phyloP scores from a whole-genome alignment of 139 green algal genomes.

The Gonium pectorale region DNA sequence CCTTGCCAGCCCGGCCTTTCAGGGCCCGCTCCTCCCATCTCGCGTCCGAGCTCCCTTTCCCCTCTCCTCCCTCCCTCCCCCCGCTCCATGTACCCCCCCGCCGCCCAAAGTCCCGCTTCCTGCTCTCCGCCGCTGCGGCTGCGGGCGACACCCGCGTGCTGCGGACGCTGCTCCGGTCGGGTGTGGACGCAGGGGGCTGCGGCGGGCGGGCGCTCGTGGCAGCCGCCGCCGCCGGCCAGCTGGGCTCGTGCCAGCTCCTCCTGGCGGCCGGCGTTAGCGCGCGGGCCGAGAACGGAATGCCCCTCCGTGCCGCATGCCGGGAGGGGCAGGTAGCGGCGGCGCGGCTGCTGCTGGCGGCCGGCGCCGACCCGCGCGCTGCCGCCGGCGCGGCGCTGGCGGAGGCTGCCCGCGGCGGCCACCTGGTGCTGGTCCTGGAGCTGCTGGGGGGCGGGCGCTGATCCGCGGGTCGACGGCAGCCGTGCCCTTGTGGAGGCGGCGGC shows the following conservation, averaged over 20 bases:
- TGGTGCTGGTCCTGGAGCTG: slow-evolving; percentile 29
- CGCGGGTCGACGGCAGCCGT: slow-evolving; percentile 5
- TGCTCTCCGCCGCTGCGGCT: slow-evolving; percentile 6
- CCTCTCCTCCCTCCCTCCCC: background rate
- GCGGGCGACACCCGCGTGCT: background rate
- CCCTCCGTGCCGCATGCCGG: slow-evolving; percentile 17
- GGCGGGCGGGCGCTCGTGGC: slow-evolving; percentile 33
- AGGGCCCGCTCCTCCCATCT: background rate
- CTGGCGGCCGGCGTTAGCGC: slow-evolving; percentile 9
- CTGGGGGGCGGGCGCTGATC: slow-evolving; percentile 15
- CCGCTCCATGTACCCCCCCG: background rate
- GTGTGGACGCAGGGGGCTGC: background rate
- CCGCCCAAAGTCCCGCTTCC: slow-evolving; percentile 20
- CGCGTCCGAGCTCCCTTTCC: background rate
- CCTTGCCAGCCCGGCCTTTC: background rate
- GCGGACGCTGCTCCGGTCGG: slow-evolving; percentile 1
- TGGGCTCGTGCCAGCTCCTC: background rate
- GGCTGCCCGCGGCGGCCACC: slow-evolving; percentile 15
- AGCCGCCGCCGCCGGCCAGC: background rate
- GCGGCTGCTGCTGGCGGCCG: slow-evolving; percentile 8
- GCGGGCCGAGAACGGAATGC: slow-evolving; percentile 25
- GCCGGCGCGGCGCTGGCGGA: slow-evolving; percentile 17
- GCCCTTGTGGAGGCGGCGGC: slow-evolving; percentile 23
- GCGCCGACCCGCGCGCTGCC: slow-evolving; percentile 11
- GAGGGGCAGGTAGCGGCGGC: background rate